A percentile compares a stretch with the other conserved stretches of the same genome.
Conservation (phyloP, 441 rosid genomes). For the Gossypium lobatum region DNA sequence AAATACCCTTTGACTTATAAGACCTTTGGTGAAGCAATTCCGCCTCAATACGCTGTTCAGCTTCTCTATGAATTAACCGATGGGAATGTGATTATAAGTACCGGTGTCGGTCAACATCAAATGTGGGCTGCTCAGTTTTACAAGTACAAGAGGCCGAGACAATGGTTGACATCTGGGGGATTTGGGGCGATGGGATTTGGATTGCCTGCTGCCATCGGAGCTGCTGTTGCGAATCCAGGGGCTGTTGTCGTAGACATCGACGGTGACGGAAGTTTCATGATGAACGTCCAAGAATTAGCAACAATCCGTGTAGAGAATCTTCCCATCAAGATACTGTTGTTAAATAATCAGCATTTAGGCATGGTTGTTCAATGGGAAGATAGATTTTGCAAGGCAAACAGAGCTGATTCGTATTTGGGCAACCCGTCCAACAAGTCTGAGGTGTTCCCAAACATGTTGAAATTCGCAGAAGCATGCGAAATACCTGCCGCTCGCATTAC, state of each 20-base stretch:
- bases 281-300: background rate
- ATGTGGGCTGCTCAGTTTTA: background rate
- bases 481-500: background rate
- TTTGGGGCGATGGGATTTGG: background rate
- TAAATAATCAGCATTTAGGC: constrained; percentile 93
- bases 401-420: constrained; percentile 84
- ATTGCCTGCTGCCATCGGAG: background rate
- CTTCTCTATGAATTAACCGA: background rate
- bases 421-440: constrained; percentile 45
- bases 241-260: background rate
- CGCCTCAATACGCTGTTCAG: background rate
- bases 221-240: background rate
- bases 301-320: background rate
- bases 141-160: background rate
- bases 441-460: background rate
- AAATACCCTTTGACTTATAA: background rate
- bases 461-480: background rate
- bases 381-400: constrained; percentile 77
- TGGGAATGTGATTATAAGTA: background rate
- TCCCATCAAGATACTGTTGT: background rate
- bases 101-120: background rate
- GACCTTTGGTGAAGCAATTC: background rate
- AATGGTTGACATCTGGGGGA: background rate
- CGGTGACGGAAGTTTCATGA: background rate
- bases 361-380: constrained; percentile 97